Conservation (phyloP, 129 eudicot genomes). For the Flaveria ramosissima region DNA sequence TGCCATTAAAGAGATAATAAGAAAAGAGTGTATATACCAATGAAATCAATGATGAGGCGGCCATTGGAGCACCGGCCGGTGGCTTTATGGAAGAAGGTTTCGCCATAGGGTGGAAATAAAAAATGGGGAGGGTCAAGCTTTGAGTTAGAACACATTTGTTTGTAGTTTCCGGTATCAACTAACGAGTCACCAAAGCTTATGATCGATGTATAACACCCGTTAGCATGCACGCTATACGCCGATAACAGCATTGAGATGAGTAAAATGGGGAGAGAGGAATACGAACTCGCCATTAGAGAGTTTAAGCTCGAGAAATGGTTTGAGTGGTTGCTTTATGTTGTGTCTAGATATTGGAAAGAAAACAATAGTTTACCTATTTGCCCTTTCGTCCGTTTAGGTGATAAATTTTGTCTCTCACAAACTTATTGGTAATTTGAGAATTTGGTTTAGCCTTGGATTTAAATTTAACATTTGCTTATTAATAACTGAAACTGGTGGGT, state of each 20-base stretch:
- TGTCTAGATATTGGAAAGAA: not conserved
- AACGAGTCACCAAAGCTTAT: conserved; percentile 4
- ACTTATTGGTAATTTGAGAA: too few species aligned
- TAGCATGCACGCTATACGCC: not conserved
- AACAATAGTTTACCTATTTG: too few species aligned
- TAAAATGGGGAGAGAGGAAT: conserved; percentile 27
- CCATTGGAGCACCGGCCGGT: not conserved
- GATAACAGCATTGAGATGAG: not conserved
- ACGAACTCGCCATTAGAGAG: not conserved
- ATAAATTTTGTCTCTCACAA: too few species aligned
- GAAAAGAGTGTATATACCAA: not conserved
- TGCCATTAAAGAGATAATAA: not conserved
- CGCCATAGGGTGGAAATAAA: not conserved
- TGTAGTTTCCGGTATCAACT: not conserved
- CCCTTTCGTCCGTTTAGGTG: too few species aligned
- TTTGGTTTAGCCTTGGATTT: too few species aligned
- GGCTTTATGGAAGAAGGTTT: not conserved
- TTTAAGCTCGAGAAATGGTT: conserved; percentile 11
- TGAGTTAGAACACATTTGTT: not conserved
- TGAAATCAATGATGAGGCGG: not conserved
- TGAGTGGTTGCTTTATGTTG: too few species aligned
- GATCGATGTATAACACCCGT: not conserved
- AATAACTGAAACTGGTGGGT: too few species aligned
- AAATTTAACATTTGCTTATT: too few species aligned
- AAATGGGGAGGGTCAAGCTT: not conserved